phyloP scores from a whole-genome alignment of 176 grass and related monocot genomes.

The Themeda triandra region DNA sequence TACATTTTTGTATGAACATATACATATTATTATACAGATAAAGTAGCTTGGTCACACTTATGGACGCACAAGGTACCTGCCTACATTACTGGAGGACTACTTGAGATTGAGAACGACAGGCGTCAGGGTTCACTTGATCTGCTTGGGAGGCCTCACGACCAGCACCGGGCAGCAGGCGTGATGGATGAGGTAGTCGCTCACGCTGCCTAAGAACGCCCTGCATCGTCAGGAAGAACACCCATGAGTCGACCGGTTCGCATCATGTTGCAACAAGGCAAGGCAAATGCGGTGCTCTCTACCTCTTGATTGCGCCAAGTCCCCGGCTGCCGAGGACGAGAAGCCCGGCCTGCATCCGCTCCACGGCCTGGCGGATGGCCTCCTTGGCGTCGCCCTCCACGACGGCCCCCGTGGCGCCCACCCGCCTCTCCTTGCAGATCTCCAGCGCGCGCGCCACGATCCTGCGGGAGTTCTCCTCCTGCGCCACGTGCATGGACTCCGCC shows the following conservation, averaged over 20 bases:
- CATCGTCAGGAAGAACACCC: neutral
- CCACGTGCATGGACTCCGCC: slow-evolving; percentile 44
- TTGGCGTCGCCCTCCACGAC: slow-evolving; percentile 80
- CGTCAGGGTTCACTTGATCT: slow-evolving; percentile 23
- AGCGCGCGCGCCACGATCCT: slow-evolving; percentile 42
- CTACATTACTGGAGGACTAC: neutral
- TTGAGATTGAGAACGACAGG: neutral
- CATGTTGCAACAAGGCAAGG: neutral
- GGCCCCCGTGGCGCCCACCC: slow-evolving; percentile 39
- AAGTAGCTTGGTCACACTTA: neutral
- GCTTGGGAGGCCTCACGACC: slow-evolving; percentile 43
- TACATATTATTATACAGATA: too few relatives aligned
- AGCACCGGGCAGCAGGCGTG: slow-evolving; percentile 70
- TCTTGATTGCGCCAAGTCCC: slow-evolving; percentile 66
- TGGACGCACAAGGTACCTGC: neutral
- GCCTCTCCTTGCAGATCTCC: slow-evolving; percentile 42
- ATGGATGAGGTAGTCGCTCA: slow-evolving; percentile 72
- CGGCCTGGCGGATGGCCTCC: slow-evolving; percentile 61
- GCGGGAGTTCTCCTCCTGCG: slow-evolving; percentile 54
- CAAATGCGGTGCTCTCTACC: slow-evolving; percentile 22
- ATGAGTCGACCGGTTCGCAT: neutral
- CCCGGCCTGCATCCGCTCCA: slow-evolving; percentile 52
- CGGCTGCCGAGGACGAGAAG: slow-evolving; percentile 76
- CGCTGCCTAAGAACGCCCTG: slow-evolving; percentile 80
- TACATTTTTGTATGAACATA: neutral